These are phyloP conservation scores for Chaetomium cochliodes DNA, from an alignment of 495 filamentous ascomycete genomes.

Conservation along the genomic window DNA sequence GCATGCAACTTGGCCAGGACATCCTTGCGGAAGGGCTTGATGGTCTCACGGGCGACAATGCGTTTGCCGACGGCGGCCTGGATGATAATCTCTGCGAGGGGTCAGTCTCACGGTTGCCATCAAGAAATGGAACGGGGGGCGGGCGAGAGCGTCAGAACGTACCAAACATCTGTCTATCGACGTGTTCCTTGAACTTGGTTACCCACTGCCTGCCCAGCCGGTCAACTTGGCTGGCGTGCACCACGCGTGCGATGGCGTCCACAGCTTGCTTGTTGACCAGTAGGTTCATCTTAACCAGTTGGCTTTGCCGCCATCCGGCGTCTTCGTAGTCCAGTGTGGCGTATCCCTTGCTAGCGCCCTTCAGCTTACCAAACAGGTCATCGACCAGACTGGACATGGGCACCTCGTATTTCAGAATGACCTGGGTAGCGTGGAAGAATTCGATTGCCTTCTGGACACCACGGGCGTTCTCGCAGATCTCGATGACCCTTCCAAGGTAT, in stretches of 20 bases:
- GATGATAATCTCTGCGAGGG: slow-evolving; percentile 72
- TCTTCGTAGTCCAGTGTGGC: slow-evolving; percentile 95
- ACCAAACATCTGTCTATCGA: slow-evolving; percentile 86
- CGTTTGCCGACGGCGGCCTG: slow-evolving; percentile 83
- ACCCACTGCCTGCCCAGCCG: slow-evolving; percentile 84
- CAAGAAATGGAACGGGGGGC: background rate
- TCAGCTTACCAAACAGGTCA: slow-evolving; percentile 96
- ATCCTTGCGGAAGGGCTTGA: slow-evolving; percentile 97
- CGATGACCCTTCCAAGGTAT: slow-evolving; percentile 89
- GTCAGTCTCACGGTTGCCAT: background rate
- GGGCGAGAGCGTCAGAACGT: background rate
- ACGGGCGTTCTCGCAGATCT: slow-evolving; percentile 87
- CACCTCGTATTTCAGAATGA: slow-evolving; percentile 90
- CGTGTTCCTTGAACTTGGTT: slow-evolving; percentile 93
- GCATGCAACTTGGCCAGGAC: slow-evolving; percentile 91
- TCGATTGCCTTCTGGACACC: slow-evolving; percentile 80
- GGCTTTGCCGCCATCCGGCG: slow-evolving; percentile 75
- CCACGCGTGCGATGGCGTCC: slow-evolving; percentile 87
- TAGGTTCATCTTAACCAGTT: slow-evolving; percentile 85
- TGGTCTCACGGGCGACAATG: slow-evolving; percentile 87
- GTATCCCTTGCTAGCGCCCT: slow-evolving; percentile 72
- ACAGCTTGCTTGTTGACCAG: slow-evolving; percentile 90
- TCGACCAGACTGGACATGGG: slow-evolving; percentile 87
- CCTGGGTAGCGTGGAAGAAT: slow-evolving; percentile 92
- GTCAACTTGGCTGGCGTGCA: slow-evolving; percentile 76